Evolutionary conservation across 176 grass and related monocot genomes (phyloP), one percentile per base, ranked within the genome.

Genomic region (Dendrocalamus sinicus): DNA sequence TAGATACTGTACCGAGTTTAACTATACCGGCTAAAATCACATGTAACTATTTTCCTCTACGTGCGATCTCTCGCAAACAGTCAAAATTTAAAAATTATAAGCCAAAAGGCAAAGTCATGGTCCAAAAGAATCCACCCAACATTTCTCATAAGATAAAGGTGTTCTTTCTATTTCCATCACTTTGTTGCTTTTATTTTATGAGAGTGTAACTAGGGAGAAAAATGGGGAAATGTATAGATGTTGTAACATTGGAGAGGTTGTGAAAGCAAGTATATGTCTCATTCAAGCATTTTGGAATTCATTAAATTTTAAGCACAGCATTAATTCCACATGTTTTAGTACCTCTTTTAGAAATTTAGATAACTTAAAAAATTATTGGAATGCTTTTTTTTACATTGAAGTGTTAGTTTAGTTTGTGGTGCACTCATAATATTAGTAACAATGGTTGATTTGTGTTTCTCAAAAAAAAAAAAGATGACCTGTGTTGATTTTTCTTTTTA

Each of bases 91-190:
- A 35, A 35, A 35, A 35, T 35, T 35, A 35, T 35, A 35, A 35
- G 0, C 32, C 32, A 35, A 35, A 35, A 35, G 32, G 32, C 32
- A 3, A 35, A 0, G 3, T 35, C 32, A 35, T 0, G 3, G 32
- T 35, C 32, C 32, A 35, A 35, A 35, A 35, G 32, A 35, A 35
- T 3, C 32, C 32, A 35, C 32, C 32, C 32, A 70, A 55, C 28
- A 66, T 14, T 50, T 74, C 0, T 37, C 0, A 4, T 13, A 26
- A 58, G 5, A 50, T n/a, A 35, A 59, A 17, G 5, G 19, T 45
- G 46, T 16, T 75, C 19, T 68, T 80, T 68, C 50, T 16, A 16
- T 81, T 85, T 69, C 30, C 61, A 47, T 58, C 23, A 50, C 4
- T 75, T 60, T 68, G 14, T 61, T 62, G 26, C 13, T 48, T 37